Evolutionary conservation across 2,329 filamentous ascomycete genomes (phyloP).

Genomic region (Colletotrichum navitas): DNA sequence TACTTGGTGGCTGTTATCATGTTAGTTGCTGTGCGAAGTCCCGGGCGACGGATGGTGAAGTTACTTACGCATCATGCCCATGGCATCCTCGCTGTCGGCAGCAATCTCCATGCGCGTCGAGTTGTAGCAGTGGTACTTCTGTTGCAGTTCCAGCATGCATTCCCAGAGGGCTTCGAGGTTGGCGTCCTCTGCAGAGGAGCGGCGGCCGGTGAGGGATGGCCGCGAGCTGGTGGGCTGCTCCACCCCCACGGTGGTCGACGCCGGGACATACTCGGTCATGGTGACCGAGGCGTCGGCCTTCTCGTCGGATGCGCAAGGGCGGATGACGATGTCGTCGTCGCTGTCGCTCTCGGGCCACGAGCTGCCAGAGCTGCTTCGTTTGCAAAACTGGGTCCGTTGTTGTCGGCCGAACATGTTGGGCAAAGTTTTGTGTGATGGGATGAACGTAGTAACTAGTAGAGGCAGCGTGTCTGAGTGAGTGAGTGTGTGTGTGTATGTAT

Average conservation of each 20-base stretch:
- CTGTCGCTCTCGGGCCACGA: constrained; percentile 41
- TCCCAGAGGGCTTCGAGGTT: constrained; percentile 41
- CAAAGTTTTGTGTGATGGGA: background rate
- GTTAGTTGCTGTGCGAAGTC: background rate
- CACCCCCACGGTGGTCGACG: background rate
- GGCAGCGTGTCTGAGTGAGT: background rate
- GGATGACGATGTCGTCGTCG: constrained; percentile 41
- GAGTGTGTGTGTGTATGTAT: no score
- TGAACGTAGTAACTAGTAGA: background rate
- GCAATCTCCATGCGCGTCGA: constrained; percentile 44
- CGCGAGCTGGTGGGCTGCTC: constrained; percentile 13
- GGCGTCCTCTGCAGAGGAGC: constrained; percentile 33
- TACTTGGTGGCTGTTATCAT: constrained; percentile 43
- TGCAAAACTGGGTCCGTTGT: constrained; percentile 24
- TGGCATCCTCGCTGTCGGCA: constrained; percentile 38
- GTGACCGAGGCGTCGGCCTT: constrained; percentile 36
- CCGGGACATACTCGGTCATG: constrained; percentile 38
- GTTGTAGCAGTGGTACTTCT: constrained; percentile 43
- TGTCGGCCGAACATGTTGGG: constrained; percentile 35
- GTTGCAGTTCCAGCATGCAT: constrained; percentile 43
- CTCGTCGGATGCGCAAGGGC: constrained; percentile 35
- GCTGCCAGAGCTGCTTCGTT: constrained; percentile 35
- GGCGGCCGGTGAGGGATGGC: constrained; percentile 32
- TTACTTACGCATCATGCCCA: constrained; percentile 42
- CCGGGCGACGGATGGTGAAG: background rate